These are phyloP conservation scores for Chrysophaeum taylorii DNA, from an alignment of 352 stramenopile genomes.

Conservation along the genomic window DNA sequence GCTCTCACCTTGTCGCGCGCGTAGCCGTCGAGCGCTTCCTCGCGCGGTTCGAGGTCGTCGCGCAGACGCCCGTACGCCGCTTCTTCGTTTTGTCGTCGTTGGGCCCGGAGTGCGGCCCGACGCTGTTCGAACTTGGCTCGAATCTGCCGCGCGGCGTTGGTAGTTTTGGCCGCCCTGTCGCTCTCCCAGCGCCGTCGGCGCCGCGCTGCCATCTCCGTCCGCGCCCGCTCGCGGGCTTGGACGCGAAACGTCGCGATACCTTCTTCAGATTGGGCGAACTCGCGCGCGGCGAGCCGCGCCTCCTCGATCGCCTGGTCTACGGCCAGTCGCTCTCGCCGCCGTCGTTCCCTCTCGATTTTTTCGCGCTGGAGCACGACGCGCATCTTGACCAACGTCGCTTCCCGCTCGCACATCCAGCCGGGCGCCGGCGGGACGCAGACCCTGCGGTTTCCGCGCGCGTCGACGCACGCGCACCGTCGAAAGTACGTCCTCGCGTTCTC, in stretches of 20 bases:
- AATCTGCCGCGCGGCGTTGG: too few relatives aligned
- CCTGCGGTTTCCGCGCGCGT: constrained; percentile 12
- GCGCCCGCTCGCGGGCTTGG: not conserved
- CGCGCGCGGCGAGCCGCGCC: constrained; percentile 22
- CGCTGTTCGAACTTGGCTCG: not conserved
- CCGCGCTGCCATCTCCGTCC: not conserved
- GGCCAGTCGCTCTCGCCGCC: constrained; percentile 21
- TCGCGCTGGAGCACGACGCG: constrained; percentile 35
- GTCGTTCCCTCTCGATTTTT: constrained; percentile 26
- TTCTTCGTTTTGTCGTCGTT: constrained; percentile 6
- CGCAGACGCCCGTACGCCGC: constrained; percentile 8
- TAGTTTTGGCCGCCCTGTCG: too few relatives aligned
- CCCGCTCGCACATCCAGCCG: constrained; percentile 36
- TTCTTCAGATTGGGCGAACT: constrained; percentile 30
- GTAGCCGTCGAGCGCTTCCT: constrained; percentile 11
- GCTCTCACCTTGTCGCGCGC: constrained; percentile 15
- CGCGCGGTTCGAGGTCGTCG: constrained; percentile 9
- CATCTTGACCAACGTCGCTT: constrained; percentile 30
- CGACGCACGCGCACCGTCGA: constrained; percentile 30
- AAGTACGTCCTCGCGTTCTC: constrained; percentile 24
- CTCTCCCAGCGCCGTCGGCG: not conserved
- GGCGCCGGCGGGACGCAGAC: constrained; percentile 31
- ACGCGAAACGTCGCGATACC: constrained; percentile 20
- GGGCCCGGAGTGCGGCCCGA: constrained; percentile 4
- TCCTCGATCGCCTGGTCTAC: constrained; percentile 21